Conservation (phyloP, 163 green algal species). For the Coccomyxa subellipsoidea region DNA sequence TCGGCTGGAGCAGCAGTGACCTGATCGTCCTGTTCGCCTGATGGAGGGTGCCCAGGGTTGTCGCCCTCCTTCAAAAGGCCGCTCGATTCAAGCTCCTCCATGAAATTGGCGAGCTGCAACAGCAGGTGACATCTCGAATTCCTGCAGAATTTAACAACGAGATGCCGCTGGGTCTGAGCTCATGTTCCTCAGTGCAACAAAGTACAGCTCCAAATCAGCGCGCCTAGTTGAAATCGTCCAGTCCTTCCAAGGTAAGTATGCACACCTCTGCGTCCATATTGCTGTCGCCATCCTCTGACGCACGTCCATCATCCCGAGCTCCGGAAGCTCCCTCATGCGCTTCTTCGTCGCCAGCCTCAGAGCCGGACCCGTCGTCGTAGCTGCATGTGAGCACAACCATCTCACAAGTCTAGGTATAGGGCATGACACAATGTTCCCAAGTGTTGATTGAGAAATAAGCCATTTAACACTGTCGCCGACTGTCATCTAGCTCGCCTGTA, state of each 20-base stretch:
- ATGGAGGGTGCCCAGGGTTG: not conserved
- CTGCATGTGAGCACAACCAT: not conserved
- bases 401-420: not conserved
- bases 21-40: not conserved
- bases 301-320: not conserved
- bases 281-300: not conserved
- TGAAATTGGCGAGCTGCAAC: constrained; percentile 38
- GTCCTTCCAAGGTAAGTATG: too few species aligned
- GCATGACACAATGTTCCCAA: too few species aligned
- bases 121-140: not conserved
- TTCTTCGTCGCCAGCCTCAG: constrained; percentile 2
- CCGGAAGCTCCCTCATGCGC: not conserved
- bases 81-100: constrained; percentile 41
- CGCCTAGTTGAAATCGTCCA: too few species aligned
- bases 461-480: too few species aligned
- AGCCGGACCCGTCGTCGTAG: not conserved
- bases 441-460: too few species aligned
- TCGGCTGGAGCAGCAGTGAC: not conserved
- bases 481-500: constrained; percentile 17
- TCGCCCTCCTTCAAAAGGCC: constrained; percentile 29
- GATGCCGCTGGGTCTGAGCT: too few species aligned
- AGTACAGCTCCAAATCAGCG: too few species aligned
- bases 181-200: too few species aligned
- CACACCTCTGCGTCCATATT: constrained; percentile 13
- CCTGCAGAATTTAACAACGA: not conserved